A percentile compares a stretch with the other conserved stretches of the same genome.
phyloP scores from a whole-genome alignment of 1,139 yeast genomes.

The Hansenula sp. region DNA sequence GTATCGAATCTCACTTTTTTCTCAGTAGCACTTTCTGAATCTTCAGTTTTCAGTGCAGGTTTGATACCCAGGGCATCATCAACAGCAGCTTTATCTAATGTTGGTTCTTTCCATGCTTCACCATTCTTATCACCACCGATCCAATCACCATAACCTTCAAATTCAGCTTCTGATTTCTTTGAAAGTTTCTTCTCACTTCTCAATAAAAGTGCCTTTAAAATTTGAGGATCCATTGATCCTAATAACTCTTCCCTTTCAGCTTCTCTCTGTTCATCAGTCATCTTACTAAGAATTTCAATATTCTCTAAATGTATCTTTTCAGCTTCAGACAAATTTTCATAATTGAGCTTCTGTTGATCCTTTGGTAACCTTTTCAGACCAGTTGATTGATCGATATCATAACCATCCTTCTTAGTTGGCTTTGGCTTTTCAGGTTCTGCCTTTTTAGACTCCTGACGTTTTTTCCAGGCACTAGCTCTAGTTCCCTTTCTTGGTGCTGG shows the following conservation, averaged over 20 bases:
- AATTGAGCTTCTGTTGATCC: conserved; percentile 15
- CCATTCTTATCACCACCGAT: conserved; percentile 56
- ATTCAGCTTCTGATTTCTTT: conserved; percentile 37
- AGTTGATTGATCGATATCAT: conserved; percentile 13
- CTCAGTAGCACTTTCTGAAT: conserved; percentile 4
- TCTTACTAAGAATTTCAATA: conserved; percentile 50
- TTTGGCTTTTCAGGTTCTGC: conserved; percentile 17
- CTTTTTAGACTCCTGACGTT: conserved; percentile 30
- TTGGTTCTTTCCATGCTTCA: conserved; percentile 26
- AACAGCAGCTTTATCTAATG: conserved; percentile 26
- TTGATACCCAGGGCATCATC: conserved; percentile 29
- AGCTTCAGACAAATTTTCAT: conserved; percentile 43
- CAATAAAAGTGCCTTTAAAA: conserved; percentile 49
- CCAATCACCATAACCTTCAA: conserved; percentile 71
- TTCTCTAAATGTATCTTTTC: conserved; percentile 79
- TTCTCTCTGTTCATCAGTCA: conserved; percentile 65
- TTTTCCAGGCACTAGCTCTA: conserved; percentile 36
- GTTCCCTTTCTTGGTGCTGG: conserved; percentile 33
- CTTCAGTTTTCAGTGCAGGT: conserved; percentile 1
- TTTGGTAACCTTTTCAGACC: conserved; percentile 19
- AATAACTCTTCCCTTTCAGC: conserved; percentile 65
- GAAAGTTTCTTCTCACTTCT: conserved; percentile 36
- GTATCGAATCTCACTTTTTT: conserved; percentile 14
- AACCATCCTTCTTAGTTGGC: conserved; percentile 4
- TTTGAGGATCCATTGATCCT: conserved; percentile 61